Evolutionary conservation across 2,329 filamentous ascomycete genomes (phyloP), one percentile per base, ranked within the genome.

Genomic region (Metarhizium anisopliae): DNA sequence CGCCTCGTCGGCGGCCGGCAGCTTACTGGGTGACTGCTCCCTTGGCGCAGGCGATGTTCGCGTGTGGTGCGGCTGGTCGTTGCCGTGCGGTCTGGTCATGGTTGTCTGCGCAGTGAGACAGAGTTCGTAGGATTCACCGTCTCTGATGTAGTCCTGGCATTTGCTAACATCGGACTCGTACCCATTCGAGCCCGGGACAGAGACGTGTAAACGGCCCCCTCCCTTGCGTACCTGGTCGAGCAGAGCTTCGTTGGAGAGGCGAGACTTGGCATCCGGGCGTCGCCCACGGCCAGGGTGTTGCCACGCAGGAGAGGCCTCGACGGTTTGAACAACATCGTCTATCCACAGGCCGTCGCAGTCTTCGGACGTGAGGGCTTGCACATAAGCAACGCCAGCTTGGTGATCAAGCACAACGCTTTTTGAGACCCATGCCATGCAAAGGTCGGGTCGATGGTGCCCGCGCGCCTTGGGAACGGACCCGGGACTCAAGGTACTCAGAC

Each of bases 71-170:
- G 54, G 61, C 82, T 59, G 75, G 72, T 53, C 70, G 68, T 47
- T 76, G 74, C 25, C 84, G 50, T 61, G 59, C 0, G 73, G 69
- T 2, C 72, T 72, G 20, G 67, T 78, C 61, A 94, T 81, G 40
- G 76, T 78, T 11, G 88, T 90, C 67, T 90, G 85, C 51, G 84
- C 85, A 0, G 90, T 95, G 7, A 95, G 79, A 62, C 90, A 95
- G 6, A 95, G 78, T 67, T 95, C 90, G 68, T 95, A 95, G 0
- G 89, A 91, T 59, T 92, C 84, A 14, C 90, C 90, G 0, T 86
- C 84, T 3, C 84, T 80, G 59, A 95, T 87, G 59, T 82, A 79
- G 4, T 82, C 77, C 64, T 93, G 86, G 64, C 89, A 94, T 42
- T 73, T 68, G 25, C 75, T 71, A n/a, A 94, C 85, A 62, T 87